Evolutionary conservation across 2,329 filamentous ascomycete genomes (phyloP).

Genomic region (Ilyonectria sp.): DNA sequence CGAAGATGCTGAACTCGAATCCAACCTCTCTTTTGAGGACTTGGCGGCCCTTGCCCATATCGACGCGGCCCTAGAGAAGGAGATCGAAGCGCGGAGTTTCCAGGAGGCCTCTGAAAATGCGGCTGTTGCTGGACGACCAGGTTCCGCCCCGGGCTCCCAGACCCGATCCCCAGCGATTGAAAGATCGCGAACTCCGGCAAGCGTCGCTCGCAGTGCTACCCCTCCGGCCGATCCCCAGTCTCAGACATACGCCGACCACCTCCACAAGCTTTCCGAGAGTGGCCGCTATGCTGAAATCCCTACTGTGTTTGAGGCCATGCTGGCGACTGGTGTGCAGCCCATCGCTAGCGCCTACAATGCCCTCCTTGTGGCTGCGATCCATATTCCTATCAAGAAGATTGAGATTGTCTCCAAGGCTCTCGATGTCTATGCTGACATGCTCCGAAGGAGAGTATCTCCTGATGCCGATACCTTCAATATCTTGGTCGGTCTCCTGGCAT

Average conservation of each 20-base stretch:
- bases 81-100: conserved; percentile 73
- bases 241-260: conserved; percentile 81
- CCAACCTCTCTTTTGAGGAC: conserved; percentile 61
- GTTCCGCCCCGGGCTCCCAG: conserved; percentile 58
- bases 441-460: conserved; percentile 84
- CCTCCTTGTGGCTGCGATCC: conserved; percentile 86
- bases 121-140: conserved; percentile 54
- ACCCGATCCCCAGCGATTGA: conserved; percentile 59
- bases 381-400: conserved; percentile 83
- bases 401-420: conserved; percentile 92
- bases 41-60: conserved; percentile 82
- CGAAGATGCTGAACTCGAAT: conserved; percentile 55
- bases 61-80: conserved; percentile 86
- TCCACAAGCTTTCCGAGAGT: conserved; percentile 80
- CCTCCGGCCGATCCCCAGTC: conserved; percentile 76
- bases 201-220: conserved; percentile 70
- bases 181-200: conserved; percentile 60
- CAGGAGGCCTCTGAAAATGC: conserved; percentile 63
- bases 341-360: conserved; percentile 93
- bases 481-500: conserved; percentile 85
- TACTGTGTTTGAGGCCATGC: conserved; percentile 90
- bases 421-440: conserved; percentile 97
- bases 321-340: conserved; percentile 85
- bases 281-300: conserved; percentile 90
- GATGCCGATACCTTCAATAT: conserved; percentile 91